Evolutionary conservation across 768 basidiomycete genomes (phyloP).

Genomic region (Fomitopsis serialis): DNA sequence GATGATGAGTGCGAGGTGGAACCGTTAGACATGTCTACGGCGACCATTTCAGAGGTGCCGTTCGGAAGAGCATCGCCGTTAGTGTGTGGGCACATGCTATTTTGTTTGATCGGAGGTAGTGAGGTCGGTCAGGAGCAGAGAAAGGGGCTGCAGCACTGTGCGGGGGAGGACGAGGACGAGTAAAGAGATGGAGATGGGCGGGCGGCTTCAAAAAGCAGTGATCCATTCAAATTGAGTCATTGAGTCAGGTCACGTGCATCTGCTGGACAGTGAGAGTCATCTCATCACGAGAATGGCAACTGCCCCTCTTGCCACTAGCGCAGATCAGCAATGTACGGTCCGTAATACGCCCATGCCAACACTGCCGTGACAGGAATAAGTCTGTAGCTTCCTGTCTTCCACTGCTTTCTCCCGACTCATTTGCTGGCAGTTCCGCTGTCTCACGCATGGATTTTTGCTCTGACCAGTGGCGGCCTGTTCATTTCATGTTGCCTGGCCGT

Average conservation of each 20-base stretch:
- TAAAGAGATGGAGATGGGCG: background rate
- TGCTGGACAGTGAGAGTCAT: too few relatives aligned
- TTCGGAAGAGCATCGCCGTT: slow-evolving; percentile 43
- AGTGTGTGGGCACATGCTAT: slow-evolving; percentile 56
- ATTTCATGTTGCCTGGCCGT: too few relatives aligned
- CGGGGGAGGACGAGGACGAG: background rate
- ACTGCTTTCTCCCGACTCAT: too few relatives aligned
- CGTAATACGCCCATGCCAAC: too few relatives aligned
- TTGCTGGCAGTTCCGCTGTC: too few relatives aligned
- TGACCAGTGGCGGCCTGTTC: too few relatives aligned
- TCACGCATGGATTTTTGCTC: too few relatives aligned
- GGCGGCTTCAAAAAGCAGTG: background rate
- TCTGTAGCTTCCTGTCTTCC: too few relatives aligned
- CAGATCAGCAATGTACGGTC: too few relatives aligned
- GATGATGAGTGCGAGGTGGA: slow-evolving; percentile 21
- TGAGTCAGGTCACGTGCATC: background rate
- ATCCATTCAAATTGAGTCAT: background rate
- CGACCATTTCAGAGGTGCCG: slow-evolving; percentile 62
- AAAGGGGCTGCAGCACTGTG: background rate
- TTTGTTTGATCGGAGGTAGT: background rate
- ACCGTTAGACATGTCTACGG: slow-evolving; percentile 52
- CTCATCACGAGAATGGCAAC: background rate
- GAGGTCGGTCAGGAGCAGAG: background rate
- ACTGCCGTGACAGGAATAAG: too few relatives aligned
- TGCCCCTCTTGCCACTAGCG: background rate